Evolutionary conservation across 805 yeast species (phyloP).

Genomic region (Ogataea thermomethanolica): DNA sequence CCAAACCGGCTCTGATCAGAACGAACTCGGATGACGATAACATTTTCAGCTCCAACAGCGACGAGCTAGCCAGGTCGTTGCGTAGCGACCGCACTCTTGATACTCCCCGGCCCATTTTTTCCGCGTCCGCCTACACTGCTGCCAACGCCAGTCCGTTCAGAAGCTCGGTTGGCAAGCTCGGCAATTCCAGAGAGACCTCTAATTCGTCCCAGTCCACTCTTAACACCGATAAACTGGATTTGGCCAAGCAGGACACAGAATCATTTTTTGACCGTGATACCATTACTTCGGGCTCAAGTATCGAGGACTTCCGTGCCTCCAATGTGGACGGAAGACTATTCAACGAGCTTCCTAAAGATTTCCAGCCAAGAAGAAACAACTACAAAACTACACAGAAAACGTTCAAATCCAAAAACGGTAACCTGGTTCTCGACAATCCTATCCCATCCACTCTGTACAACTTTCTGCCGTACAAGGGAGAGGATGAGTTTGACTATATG

Average conservation of each 20-base stretch:
- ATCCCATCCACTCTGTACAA: conserved; percentile 85
- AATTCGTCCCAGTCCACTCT: conserved; percentile 22
- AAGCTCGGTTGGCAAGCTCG: conserved; percentile 21
- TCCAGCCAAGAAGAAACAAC: conserved; percentile 37
- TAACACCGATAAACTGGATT: conserved; percentile 1
- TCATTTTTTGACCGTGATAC: conserved; percentile 19
- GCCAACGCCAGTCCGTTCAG: conserved; percentile 39
- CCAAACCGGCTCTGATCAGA: conserved; percentile 45
- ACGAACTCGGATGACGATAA: conserved; percentile 36
- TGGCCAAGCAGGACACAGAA: conserved; percentile 16
- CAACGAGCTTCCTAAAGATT: conserved; percentile 30
- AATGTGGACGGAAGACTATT: conserved; percentile 33
- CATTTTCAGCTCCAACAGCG: conserved; percentile 17
- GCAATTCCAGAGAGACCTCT: conserved; percentile 26
- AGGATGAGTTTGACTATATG: conserved; percentile 94
- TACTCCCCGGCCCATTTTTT: conserved; percentile 65
- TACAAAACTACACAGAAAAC: conserved; percentile 47
- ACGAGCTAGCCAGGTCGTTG: conserved; percentile 36
- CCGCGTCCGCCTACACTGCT: conserved; percentile 59
- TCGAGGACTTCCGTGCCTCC: conserved; percentile 20
- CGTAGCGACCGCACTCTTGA: conserved; percentile 42
- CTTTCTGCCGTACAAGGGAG: conserved; percentile 81
- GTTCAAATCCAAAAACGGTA: conserved; percentile 72
- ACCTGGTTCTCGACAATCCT: conserved; percentile 88
- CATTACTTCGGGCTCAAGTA: conserved; percentile 15